A percentile compares a stretch with the other conserved stretches of the same genome.
phyloP scores from a whole-genome alignment of 2,329 filamentous ascomycete species.

The Cladobotryum mycophilum region DNA sequence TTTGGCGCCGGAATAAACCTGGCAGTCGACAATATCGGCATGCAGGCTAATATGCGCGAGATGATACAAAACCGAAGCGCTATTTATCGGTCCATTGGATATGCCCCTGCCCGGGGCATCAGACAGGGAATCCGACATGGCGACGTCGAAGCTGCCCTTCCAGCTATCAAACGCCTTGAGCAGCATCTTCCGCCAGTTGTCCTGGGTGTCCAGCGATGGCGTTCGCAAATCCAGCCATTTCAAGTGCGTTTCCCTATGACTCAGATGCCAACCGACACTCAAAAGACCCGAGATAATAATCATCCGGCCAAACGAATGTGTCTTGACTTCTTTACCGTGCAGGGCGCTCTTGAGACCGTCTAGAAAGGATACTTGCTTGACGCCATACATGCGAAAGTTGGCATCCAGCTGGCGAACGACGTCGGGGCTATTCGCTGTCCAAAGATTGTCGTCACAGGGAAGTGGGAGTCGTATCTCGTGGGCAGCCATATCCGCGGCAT shows the following conservation, averaged over 20 bases:
- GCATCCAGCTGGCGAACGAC: constrained; percentile 72
- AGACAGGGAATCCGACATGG: constrained; percentile 40
- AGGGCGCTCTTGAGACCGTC: constrained; percentile 80
- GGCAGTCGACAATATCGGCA: constrained; percentile 82
- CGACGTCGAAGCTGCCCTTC: constrained; percentile 76
- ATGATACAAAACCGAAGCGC: constrained; percentile 74
- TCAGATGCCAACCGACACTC: constrained; percentile 90
- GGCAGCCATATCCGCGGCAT: constrained; percentile 82
- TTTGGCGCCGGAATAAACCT: constrained; percentile 77
- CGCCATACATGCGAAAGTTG: constrained; percentile 68
- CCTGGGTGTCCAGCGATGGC: constrained; percentile 54
- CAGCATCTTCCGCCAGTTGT: constrained; percentile 72
- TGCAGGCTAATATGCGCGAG: constrained; percentile 85
- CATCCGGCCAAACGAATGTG: constrained; percentile 81
- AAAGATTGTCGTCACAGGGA: constrained; percentile 80
- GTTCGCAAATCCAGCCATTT: constrained; percentile 67
- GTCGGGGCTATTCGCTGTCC: constrained; percentile 73
- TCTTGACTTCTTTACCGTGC: constrained; percentile 73
- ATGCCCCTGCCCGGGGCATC: constrained; percentile 33
- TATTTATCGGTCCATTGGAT: constrained; percentile 62
- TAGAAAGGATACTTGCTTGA: constrained; percentile 73
- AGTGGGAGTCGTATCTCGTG: constrained; percentile 82
- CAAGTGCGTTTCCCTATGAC: constrained; percentile 77
- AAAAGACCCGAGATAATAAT: constrained; percentile 85
- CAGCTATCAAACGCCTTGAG: constrained; percentile 79